Base-by-base conservation (phyloP, 2,329 filamentous ascomycete species). In the Fusarium lyarnte region DNA sequence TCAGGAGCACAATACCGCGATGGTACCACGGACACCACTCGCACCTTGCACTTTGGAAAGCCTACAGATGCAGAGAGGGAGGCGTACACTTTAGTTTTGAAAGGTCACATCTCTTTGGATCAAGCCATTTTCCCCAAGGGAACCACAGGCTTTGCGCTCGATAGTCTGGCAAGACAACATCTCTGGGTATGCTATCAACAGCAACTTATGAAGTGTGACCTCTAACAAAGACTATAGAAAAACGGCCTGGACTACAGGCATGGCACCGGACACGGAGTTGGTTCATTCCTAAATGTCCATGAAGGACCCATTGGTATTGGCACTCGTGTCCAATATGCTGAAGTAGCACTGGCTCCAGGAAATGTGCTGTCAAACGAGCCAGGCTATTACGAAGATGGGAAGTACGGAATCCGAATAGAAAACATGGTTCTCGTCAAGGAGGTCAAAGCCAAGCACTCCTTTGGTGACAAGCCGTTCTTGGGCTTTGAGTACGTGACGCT, bases 401-500 rank as follows among this genome's bases (percentile, higher is more conserved):
- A 91, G 42, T 99, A 97, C 78, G 96, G 96, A 23, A 96, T 99
- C 74, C 92, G 96, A 23, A 98, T 98, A 78, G 96, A 99, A 83
- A 99, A 99, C 81, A 91, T 99, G 77, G 90, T 97, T 73, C 92
- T 98, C 86, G 94, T 97, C 35, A 92, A 89, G 74, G 94, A 98
- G 80, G 92, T 93, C n/a, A 87, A 95, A 82, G 97, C 95, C 8
- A 91, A 91, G 69, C 89, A 97, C 82, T 90, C 91, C 39, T 98
- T 98, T 79, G 95, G 95, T 25, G 95, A 97, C 77, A 97, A 97
- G 84, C 92, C 95, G 5, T 99, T 93, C 83, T 86, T 98, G 39
- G 94, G 95, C 7, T 99, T 99, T 76, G 95, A 99, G 84, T 94
- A 97, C 81, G 94, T 98, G 73, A 99, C 96, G 0, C 94, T 99